These are phyloP conservation scores for Penicillium daleae DNA, from an alignment of 495 filamentous ascomycete genomes.

Conservation along the genomic window DNA sequence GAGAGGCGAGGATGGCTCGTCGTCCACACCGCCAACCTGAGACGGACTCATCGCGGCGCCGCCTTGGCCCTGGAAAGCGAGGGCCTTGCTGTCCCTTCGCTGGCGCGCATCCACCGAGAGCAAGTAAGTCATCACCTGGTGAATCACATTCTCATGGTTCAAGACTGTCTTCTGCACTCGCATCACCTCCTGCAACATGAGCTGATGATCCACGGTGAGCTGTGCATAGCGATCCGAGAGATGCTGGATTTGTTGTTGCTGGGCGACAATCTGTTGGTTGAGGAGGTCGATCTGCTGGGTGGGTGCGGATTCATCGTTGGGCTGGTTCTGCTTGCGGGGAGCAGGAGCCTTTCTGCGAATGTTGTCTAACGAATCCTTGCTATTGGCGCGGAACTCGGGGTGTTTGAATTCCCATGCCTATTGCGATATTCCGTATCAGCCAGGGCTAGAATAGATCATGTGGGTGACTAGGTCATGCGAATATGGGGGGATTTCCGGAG, in stretches of 20 bases:
- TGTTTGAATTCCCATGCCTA: constrained; percentile 99
- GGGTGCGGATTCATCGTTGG: constrained; percentile 72
- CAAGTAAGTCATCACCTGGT: constrained; percentile 73
- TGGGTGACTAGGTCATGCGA: not conserved
- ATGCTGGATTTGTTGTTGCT: constrained; percentile 87
- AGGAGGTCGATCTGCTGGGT: constrained; percentile 89
- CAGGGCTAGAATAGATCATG: not conserved
- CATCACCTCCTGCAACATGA: constrained; percentile 86
- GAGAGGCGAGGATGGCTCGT: constrained; percentile 79
- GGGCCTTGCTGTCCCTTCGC: constrained; percentile 61
- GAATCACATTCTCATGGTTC: constrained; percentile 77
- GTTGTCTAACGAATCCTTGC: constrained; percentile 95
- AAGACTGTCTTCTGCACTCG: constrained; percentile 87
- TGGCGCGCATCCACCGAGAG: constrained; percentile 67
- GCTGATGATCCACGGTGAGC: constrained; percentile 79
- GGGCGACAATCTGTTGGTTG: constrained; percentile 84
- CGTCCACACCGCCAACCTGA: constrained; percentile 56
- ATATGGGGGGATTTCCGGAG: not conserved
- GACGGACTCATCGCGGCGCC: constrained; percentile 46
- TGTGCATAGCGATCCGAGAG: constrained; percentile 85
- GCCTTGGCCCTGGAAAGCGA: constrained; percentile 49
- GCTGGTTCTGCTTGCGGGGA: constrained; percentile 72
- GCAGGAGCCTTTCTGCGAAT: constrained; percentile 95
- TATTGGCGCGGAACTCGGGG: constrained; percentile 93
- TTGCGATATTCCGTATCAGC: not conserved